Evolutionary conservation across 768 basidiomycete species (phyloP), one percentile per base, ranked within the genome.

Genomic region (Kwoniella pini): DNA sequence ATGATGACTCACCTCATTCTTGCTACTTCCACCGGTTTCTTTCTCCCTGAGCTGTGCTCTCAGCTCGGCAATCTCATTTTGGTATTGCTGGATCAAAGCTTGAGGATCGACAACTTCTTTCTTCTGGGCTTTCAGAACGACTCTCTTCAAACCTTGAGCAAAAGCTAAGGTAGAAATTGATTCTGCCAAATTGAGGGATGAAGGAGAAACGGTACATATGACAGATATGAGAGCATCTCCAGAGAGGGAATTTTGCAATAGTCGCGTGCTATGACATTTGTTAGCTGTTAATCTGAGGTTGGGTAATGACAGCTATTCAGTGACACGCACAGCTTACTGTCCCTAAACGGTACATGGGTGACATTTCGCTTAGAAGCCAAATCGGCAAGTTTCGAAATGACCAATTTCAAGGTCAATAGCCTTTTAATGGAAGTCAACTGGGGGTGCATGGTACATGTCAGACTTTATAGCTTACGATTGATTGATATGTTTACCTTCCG

Each of bases 401-500:
- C 94, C 2, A 87, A 87, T 26, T 94, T 93, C 10, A 98, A 85
- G 4, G 94, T 95, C 40, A 98, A 83, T 60, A 98, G 82, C 75
- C 91, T 95, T 57, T 22, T 31, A 13, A 22, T 46, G 38, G 11
- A 17, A 53, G 30, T 54, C 44, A 60, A 55, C 38, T 33, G 15
- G 27, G 28, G 30, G 12, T 17, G n/a, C n/a, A n/a, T n/a, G n/a
- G n/a, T n/a, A n/a, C n/a, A n/a, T n/a, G n/a, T n/a, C n/a, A n/a
- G n/a, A n/a, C n/a, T n/a, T n/a, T n/a, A n/a, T n/a, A 46, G 45
- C 45, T 57, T 43, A 79, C 80, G 79, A 80, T 60, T 81, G 82
- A 71, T 99, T 99, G 80, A 98, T 99, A 73, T 93, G 95, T 74
- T 89, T 91, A 12, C 95, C 96, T 77, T 99, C 96, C 44, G 88